These are phyloP conservation scores for Xylariales sp. DNA, from an alignment of 2,329 filamentous ascomycete genomes.

Conservation along the genomic window DNA sequence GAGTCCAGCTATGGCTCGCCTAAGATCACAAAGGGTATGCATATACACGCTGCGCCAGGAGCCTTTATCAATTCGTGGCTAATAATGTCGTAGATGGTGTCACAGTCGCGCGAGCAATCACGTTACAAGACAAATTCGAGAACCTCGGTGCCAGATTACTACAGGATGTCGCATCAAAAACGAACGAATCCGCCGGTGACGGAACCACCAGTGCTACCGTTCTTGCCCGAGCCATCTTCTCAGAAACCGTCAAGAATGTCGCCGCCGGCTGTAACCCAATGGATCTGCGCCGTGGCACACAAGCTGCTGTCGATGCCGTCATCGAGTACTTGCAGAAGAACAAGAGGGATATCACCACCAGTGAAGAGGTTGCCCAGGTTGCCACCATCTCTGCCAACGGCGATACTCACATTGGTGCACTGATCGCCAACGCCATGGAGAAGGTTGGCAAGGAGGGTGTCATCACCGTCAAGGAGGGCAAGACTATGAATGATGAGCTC, in stretches of 20 bases:
- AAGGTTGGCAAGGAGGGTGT: constrained; percentile 99
- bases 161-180: constrained; percentile 98
- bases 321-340: constrained; percentile 92
- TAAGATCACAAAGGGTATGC: constrained; percentile 98
- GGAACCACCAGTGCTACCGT: constrained; percentile 98
- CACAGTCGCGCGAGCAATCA: constrained; percentile 83
- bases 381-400: constrained; percentile 98
- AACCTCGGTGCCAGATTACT: constrained; percentile 96
- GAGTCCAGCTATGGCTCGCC: constrained; percentile 98
- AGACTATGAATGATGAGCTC: constrained; percentile 95
- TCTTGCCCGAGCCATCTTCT: constrained; percentile 96
- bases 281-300: constrained; percentile 95
- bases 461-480: constrained; percentile 99
- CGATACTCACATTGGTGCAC: constrained; percentile 87
- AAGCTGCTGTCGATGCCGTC: constrained; percentile 91
- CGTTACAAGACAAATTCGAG: constrained; percentile 98
- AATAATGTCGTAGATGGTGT: constrained; percentile 78
- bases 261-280: constrained; percentile 99
- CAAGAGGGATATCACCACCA: constrained; percentile 97
- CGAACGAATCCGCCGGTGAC: constrained; percentile 97
- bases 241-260: constrained; percentile 99
- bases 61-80: no score
- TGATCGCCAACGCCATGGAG: constrained; percentile 99
- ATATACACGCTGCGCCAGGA: no score
- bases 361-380: constrained; percentile 94